These are phyloP conservation scores for Neurospora sp. DNA, from an alignment of 2,329 filamentous ascomycete genomes.

Conservation along the genomic window DNA sequence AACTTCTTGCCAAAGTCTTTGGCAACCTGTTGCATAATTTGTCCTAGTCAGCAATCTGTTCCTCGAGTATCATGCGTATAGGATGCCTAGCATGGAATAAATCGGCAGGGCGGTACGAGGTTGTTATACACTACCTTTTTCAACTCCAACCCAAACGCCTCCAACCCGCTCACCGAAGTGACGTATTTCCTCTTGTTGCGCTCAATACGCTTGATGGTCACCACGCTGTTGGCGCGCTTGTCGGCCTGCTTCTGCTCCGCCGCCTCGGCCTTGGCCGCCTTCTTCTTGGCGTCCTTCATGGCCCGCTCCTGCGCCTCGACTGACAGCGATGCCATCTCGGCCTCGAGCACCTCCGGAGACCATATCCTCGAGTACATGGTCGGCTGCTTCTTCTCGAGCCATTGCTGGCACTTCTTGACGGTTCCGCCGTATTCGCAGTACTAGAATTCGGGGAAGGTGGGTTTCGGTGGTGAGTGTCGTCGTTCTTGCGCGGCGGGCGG, in stretches of 20 bases:
- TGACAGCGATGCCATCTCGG: slow-evolving; percentile 75
- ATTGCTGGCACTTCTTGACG: slow-evolving; percentile 93
- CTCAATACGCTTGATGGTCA: slow-evolving; percentile 94
- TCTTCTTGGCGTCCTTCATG: slow-evolving; percentile 93
- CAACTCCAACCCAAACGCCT: slow-evolving; percentile 81
- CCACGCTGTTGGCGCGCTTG: slow-evolving; percentile 68
- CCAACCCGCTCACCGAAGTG: slow-evolving; percentile 81
- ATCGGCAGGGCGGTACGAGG: too few relatives aligned
- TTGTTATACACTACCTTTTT: slow-evolving; percentile 57
- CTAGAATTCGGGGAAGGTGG: slow-evolving; percentile 36
- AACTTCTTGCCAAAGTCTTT: slow-evolving; percentile 99
- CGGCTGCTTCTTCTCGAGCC: slow-evolving; percentile 69
- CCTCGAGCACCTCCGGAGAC: slow-evolving; percentile 75
- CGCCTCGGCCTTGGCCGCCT: slow-evolving; percentile 86
- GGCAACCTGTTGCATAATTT: slow-evolving; percentile 40
- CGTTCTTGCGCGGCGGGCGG: neutral
- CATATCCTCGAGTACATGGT: slow-evolving; percentile 71
- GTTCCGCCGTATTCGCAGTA: slow-evolving; percentile 99
- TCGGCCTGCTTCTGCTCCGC: slow-evolving; percentile 76
- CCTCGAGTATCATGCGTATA: too few relatives aligned
- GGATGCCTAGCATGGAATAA: too few relatives aligned
- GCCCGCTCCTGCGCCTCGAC: slow-evolving; percentile 89
- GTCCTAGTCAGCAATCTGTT: neutral
- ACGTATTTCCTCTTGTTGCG: slow-evolving; percentile 97
- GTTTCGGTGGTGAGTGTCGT: neutral